Conservation (phyloP, 108 stramenopile genomes). For the Stephanodiscus minutulus region DNA sequence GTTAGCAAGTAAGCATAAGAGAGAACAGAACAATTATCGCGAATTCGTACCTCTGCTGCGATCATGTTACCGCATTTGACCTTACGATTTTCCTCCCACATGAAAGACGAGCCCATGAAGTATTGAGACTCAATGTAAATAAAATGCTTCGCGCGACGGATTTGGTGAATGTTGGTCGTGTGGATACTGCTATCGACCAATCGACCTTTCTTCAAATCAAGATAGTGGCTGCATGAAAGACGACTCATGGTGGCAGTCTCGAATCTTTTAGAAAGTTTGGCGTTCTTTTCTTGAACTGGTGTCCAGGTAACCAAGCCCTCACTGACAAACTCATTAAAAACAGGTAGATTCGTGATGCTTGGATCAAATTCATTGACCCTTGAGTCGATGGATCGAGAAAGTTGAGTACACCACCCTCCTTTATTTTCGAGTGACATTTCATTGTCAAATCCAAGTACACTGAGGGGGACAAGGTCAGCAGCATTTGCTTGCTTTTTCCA, state of each 20-base stretch:
- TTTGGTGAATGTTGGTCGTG: conserved; percentile 51
- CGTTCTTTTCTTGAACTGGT: conserved; percentile 18
- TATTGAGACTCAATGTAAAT: conserved; percentile 69
- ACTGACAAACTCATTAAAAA: background rate
- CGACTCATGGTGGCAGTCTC: conserved; percentile 10
- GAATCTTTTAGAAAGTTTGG: conserved; percentile 29
- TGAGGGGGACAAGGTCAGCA: conserved; percentile 31
- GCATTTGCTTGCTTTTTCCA: conserved; percentile 54
- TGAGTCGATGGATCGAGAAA: conserved; percentile 57
- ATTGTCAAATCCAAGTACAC: conserved; percentile 26
- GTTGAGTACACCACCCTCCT: conserved; percentile 47
- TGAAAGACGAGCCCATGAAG: conserved; percentile 55
- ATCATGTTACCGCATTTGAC: conserved; percentile 61
- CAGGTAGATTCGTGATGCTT: conserved; percentile 15
- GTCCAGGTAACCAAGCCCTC: conserved; percentile 15
- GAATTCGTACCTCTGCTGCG: conserved; percentile 49
- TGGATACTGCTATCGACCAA: conserved; percentile 48
- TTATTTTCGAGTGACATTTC: conserved; percentile 23
- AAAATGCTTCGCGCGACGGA: conserved; percentile 56
- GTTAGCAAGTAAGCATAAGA: background rate
- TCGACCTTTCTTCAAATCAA: conserved; percentile 50
- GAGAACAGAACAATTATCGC: background rate
- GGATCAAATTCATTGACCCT: conserved; percentile 46
- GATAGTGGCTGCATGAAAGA: conserved; percentile 24
- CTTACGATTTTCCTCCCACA: conserved; percentile 43